Evolutionary conservation across 192 early-diverging fungal genomes (phyloP).

Genomic region (Allomyces javanicus): DNA sequence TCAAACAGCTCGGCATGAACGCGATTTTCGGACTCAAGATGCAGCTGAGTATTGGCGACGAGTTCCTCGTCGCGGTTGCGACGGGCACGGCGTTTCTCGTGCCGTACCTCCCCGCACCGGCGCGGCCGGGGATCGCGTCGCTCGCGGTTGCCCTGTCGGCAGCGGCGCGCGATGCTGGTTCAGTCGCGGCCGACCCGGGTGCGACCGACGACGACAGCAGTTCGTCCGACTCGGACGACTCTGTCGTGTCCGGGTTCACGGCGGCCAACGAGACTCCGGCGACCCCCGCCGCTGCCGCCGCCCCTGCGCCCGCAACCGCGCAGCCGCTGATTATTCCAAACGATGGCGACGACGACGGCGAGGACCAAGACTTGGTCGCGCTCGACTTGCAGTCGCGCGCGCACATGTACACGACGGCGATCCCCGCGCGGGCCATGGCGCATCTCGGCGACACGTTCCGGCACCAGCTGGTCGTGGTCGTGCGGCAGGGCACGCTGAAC

Average conservation of each 20-base stretch:
- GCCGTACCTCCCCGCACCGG: conserved; percentile 46
- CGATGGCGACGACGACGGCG: neutral
- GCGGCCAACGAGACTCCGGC: neutral
- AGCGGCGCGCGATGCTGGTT: conserved; percentile 7
- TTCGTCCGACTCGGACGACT: neutral
- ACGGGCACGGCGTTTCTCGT: conserved; percentile 53
- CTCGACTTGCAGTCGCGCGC: neutral
- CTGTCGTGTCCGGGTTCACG: neutral
- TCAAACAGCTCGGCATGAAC: conserved; percentile 55
- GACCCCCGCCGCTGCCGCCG: neutral
- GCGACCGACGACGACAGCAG: conserved; percentile 9
- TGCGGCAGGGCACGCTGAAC: conserved; percentile 38
- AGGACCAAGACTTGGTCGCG: neutral
- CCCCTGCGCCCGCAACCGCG: conserved; percentile 6
- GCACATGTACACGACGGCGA: conserved; percentile 3
- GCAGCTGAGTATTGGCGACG: conserved; percentile 29
- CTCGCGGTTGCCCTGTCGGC: conserved; percentile 29
- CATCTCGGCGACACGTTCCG: neutral
- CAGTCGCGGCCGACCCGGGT: conserved; percentile 7
- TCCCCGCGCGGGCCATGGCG: neutral
- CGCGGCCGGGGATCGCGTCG: conserved; percentile 42
- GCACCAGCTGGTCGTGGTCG: conserved; percentile 32
- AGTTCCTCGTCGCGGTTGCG: conserved; percentile 39
- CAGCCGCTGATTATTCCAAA: conserved; percentile 12
- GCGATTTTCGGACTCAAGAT: conserved; percentile 47